A percentile compares a stretch with the other conserved stretches of the same genome.
These are phyloP conservation scores for Cyclotella sp. DNA, from an alignment of 108 stramenopile species.

Conservation along the genomic window DNA sequence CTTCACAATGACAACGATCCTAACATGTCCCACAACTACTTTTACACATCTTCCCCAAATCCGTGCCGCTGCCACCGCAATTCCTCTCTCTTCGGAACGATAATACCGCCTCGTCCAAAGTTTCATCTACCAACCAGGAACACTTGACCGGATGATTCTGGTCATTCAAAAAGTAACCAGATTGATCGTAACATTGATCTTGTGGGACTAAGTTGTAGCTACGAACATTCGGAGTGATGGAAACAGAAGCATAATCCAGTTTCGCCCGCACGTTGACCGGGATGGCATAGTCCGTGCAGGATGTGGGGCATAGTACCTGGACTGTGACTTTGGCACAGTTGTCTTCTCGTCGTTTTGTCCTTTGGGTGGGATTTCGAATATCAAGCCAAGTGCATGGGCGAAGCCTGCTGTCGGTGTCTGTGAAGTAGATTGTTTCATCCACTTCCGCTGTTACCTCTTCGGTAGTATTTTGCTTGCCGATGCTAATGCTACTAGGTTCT, in stretches of 20 bases:
- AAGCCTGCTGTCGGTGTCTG: constrained; percentile 7
- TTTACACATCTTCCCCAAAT: constrained; percentile 48
- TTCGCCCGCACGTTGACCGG: background rate
- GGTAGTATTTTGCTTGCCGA: background rate
- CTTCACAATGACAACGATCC: background rate
- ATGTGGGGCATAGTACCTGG: constrained; percentile 9
- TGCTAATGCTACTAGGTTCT: background rate
- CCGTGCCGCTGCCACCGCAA: constrained; percentile 37
- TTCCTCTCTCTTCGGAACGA: constrained; percentile 25
- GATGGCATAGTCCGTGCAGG: constrained; percentile 17
- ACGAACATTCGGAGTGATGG: background rate
- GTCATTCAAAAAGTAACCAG: constrained; percentile 47
- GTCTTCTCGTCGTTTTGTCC: constrained; percentile 21
- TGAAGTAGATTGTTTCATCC: constrained; percentile 7
- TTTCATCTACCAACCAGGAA: constrained; percentile 31
- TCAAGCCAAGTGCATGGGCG: constrained; percentile 24
- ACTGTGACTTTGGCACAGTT: constrained; percentile 7
- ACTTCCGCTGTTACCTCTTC: background rate
- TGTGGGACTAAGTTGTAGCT: constrained; percentile 11
- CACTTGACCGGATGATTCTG: constrained; percentile 24
- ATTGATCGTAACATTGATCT: constrained; percentile 35
- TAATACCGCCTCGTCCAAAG: constrained; percentile 19
- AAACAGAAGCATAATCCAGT: background rate
- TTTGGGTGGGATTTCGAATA: constrained; percentile 13
- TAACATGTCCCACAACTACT: constrained; percentile 42